Evolutionary conservation across 805 yeast genomes (phyloP).

Genomic region (Suhomyces sp.): DNA sequence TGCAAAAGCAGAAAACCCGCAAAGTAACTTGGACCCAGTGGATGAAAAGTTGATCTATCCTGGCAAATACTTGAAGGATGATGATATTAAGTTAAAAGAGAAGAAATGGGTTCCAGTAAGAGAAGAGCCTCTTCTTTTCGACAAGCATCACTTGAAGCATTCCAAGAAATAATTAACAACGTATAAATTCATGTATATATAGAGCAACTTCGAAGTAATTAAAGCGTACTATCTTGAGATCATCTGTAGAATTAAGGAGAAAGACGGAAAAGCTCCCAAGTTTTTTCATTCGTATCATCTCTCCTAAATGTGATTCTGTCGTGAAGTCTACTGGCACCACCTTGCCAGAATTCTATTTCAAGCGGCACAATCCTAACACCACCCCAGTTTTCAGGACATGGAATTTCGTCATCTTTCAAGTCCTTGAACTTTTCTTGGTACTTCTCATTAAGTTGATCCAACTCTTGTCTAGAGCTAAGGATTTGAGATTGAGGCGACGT

Average conservation of each 20-base stretch:
- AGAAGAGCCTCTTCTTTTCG: conserved; percentile 40
- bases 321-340: conserved; percentile 83
- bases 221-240: not conserved
- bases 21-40: conserved; percentile 49
- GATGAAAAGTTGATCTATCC: conserved; percentile 73
- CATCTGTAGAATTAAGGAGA: conserved; percentile 51
- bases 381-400: conserved; percentile 96
- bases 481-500: conserved; percentile 82
- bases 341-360: conserved; percentile 97
- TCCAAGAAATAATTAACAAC: conserved; percentile 8
- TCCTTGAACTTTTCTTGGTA: conserved; percentile 59
- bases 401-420: conserved; percentile 57
- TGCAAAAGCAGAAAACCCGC: conserved; percentile 30
- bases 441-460: conserved; percentile 50
- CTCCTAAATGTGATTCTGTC: conserved; percentile 78
- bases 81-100: conserved; percentile 28
- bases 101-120: conserved; percentile 46
- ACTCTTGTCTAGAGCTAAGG: conserved; percentile 56
- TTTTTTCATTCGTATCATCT: conserved; percentile 37
- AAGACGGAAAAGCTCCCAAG: conserved; percentile 65
- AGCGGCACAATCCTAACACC: conserved; percentile 85
- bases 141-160: conserved; percentile 23
- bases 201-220: not conserved
- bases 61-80: conserved; percentile 51
- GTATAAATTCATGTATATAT: conserved; percentile 6